Evolutionary conservation across 2,329 filamentous ascomycete species (phyloP).

Genomic region (Akanthomyces muscarius): DNA sequence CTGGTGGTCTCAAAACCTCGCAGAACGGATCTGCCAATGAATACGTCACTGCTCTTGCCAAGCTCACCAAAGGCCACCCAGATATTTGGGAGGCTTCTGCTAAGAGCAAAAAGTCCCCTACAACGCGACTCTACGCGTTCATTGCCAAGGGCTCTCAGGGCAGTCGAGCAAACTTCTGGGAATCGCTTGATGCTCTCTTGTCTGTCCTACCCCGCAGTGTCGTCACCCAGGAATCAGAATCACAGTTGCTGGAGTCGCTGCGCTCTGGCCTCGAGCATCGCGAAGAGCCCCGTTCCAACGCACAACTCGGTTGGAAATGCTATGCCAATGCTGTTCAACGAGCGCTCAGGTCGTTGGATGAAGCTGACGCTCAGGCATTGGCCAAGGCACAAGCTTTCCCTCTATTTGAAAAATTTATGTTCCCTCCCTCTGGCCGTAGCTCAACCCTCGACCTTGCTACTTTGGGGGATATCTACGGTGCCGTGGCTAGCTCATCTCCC

Average conservation of each 20-base stretch:
- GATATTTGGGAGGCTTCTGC: slow-evolving; percentile 65
- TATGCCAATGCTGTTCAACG: slow-evolving; percentile 64
- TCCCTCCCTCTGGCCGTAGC: slow-evolving; percentile 39
- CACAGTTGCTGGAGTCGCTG: slow-evolving; percentile 62
- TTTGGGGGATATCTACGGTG: slow-evolving; percentile 45
- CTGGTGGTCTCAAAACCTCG: slow-evolving; percentile 66
- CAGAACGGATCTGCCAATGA: slow-evolving; percentile 73
- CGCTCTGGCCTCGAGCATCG: slow-evolving; percentile 66
- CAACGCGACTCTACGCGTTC: slow-evolving; percentile 62
- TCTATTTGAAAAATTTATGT: slow-evolving; percentile 52
- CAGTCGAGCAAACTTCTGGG: slow-evolving; percentile 71
- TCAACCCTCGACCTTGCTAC: slow-evolving; percentile 32
- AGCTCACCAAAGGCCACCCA: slow-evolving; percentile 61
- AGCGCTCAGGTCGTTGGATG: slow-evolving; percentile 44
- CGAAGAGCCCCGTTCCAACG: slow-evolving; percentile 69
- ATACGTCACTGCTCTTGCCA: slow-evolving; percentile 62
- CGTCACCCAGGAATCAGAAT: slow-evolving; percentile 46
- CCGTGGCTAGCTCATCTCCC: slow-evolving; percentile 39
- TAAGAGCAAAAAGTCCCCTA: slow-evolving; percentile 48
- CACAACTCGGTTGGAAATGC: slow-evolving; percentile 65
- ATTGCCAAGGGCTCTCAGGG: slow-evolving; percentile 80
- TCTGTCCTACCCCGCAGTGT: slow-evolving; percentile 50
- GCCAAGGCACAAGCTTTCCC: slow-evolving; percentile 50
- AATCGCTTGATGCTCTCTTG: slow-evolving; percentile 60
- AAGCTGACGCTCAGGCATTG: slow-evolving; percentile 42